Conservation (phyloP, 2,329 filamentous ascomycete genomes). For the Decorospora gaudefroyi region DNA sequence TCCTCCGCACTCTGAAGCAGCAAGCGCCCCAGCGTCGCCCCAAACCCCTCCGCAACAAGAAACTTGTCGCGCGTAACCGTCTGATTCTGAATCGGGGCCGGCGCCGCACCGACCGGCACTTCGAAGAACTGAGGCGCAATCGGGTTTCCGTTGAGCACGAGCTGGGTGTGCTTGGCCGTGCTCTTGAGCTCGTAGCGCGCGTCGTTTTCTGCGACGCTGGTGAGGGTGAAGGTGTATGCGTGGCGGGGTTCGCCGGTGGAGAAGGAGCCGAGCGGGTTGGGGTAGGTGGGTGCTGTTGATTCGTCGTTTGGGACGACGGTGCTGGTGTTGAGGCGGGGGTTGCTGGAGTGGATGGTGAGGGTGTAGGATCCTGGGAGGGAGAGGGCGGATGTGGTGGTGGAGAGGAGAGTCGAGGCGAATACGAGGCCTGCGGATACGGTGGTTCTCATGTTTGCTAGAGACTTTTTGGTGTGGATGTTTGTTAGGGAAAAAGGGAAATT, state of each 20-base stretch:
- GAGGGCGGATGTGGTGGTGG: background rate
- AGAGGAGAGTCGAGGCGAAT: background rate
- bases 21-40: too few species aligned
- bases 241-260: background rate
- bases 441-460: background rate
- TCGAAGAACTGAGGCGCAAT: too few species aligned
- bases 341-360: background rate
- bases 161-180: too few species aligned
- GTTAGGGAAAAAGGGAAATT: too few species aligned
- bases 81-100: too few species aligned
- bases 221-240: background rate
- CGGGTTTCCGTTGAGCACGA: too few species aligned
- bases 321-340: background rate
- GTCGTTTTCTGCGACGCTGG: background rate
- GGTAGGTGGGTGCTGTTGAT: background rate
- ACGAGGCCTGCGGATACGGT: background rate
- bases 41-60: too few species aligned
- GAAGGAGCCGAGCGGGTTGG: background rate
- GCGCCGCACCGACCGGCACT: too few species aligned
- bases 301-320: background rate
- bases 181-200: too few species aligned
- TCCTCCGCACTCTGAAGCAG: too few species aligned
- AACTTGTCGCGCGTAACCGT: too few species aligned
- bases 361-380: background rate
- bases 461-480: too few species aligned